Base-by-base conservation (phyloP, 2,329 filamentous ascomycete species). In the Talaromyces sp. region DNA sequence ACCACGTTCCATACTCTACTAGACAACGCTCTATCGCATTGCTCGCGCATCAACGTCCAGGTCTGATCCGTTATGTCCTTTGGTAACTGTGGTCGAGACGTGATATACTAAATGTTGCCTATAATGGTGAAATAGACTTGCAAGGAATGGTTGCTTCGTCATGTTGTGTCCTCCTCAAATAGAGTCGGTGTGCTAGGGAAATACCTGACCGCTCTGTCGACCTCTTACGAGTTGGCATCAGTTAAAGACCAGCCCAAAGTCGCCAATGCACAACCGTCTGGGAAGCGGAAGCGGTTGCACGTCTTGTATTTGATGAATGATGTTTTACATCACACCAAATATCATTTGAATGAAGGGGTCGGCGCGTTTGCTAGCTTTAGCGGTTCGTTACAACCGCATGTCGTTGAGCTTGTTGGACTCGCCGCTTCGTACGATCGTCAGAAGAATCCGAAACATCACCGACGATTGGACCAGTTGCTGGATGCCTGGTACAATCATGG, bases 11-110 rank as follows among this genome's bases (percentile, higher is more conserved):
- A 92, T 76, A 75, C 80, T 68, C 82, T 87, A 66, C 83, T 95
- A 72, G 85, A 88, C 76, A 80, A 83, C 74, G 85, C 85, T 72
- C 80, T 91, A 74, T 79, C 84, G 79, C 85, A 87, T 81, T 94
- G 91, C 85, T 91, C 90, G 73, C 85, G 88, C 74, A 80, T 83
- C 82, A 93, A 94, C 82, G 89, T 95, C 84, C 91, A 95, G 91
- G 91, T 95, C 91, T 92, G 89, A 81, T 73, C 72, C 71, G 73
- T 75, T 75, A 73, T 73, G 68, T 70, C 67, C 72, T 68, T 72
- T 65, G 66, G 66, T 70, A 56, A 24, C 43, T 57, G 67, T 68
- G 66, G 62, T 70, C 63, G 33, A 67, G 65, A 68, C 67, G 67
- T 68, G 70, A 70, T 57, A 69, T 76, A 74, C 77, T 79, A 79